Evolutionary conservation across 495 filamentous ascomycete species (phyloP).

Genomic region (Recurvomyces mirabilis): DNA sequence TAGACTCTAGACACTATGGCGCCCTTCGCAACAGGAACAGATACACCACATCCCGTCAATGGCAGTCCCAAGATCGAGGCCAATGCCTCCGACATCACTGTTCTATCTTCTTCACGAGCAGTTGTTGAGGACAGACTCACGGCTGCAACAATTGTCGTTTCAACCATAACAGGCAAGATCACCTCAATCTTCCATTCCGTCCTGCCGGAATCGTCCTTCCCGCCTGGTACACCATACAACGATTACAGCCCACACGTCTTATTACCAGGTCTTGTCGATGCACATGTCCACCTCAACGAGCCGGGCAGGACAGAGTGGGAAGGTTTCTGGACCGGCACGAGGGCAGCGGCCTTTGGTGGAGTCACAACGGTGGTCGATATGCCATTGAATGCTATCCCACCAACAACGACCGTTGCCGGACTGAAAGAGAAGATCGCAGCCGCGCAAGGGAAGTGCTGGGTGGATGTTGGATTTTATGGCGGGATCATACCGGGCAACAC

Average conservation of each 20-base stretch:
- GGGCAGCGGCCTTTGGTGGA: conserved; percentile 87
- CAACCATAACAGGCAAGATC: conserved; percentile 72
- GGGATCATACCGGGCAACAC: conserved; percentile 89
- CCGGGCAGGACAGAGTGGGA: conserved; percentile 98
- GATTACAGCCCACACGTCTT: conserved; percentile 82
- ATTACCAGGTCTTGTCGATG: conserved; percentile 87
- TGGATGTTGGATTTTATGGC: conserved; percentile 97
- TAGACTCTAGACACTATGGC: background rate
- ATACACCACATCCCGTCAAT: background rate
- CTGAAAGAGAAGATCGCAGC: conserved; percentile 78
- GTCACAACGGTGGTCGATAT: conserved; percentile 98
- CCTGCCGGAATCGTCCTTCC: conserved; percentile 61
- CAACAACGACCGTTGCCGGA: conserved; percentile 77
- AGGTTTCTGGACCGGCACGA: conserved; percentile 87
- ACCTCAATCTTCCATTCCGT: conserved; percentile 62
- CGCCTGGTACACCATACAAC: conserved; percentile 55
- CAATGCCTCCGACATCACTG: conserved; percentile 37
- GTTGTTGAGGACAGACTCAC: conserved; percentile 59
- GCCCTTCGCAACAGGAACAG: conserved; percentile 1
- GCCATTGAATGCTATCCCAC: conserved; percentile 94
- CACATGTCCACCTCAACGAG: conserved; percentile 96
- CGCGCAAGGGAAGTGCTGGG: conserved; percentile 86
- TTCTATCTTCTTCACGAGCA: conserved; percentile 73
- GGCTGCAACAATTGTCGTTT: conserved; percentile 68
- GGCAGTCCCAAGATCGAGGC: background rate